Evolutionary conservation across 345 rosid species (phyloP), one percentile per base, ranked within the genome.

Genomic region (Linum usitatissimum): DNA sequence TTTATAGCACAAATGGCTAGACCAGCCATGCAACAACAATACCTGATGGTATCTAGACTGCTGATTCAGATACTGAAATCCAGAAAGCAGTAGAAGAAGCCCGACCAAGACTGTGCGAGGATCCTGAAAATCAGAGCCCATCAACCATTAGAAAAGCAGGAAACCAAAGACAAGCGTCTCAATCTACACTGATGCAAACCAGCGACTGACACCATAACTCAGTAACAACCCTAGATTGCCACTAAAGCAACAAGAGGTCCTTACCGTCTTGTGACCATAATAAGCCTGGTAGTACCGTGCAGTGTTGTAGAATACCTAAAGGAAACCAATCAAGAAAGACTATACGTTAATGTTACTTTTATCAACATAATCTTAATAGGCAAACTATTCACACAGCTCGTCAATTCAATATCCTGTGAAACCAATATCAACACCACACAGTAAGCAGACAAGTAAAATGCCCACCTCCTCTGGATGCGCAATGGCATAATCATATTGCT

Each of bases 221-320:
- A 66, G 31, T 30, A 75, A n/a, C 31, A 71, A 49, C 18, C 39
- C 63, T 57, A 6, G 30, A 49, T 17, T 68, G 31, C 13, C 28
- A 55, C 6, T 3, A 18, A 55, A 51, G 45, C 40, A 54, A 38
- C 4, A 3, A 42, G 62, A 63, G 64, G 19, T 7, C 51, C 95
- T 84, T 71, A 92, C 99, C 72, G 96, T 87, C 65, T 93, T 93
- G 70, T 93, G 87, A 73, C 95, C 99, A 73, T 93, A 93, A 60
- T 87, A 87, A 4, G 94, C 97, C 10, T 67, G 87, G 70, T 87
- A 93, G 77, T 93, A 93, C 14, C 84, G 92, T 64, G 99, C 99
- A 0, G 99, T 77, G 62, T 90, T 93, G 78, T 87, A 93, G 69
- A 93, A 90, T 1, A 90, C 96, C 99, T 92, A 69, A 28, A 64